A percentile compares a stretch with the other conserved stretches of the same genome.
These are phyloP conservation scores for Paraphaeosphaeria sporulosa DNA, from an alignment of 2,329 filamentous ascomycete genomes.

Conservation along the genomic window DNA sequence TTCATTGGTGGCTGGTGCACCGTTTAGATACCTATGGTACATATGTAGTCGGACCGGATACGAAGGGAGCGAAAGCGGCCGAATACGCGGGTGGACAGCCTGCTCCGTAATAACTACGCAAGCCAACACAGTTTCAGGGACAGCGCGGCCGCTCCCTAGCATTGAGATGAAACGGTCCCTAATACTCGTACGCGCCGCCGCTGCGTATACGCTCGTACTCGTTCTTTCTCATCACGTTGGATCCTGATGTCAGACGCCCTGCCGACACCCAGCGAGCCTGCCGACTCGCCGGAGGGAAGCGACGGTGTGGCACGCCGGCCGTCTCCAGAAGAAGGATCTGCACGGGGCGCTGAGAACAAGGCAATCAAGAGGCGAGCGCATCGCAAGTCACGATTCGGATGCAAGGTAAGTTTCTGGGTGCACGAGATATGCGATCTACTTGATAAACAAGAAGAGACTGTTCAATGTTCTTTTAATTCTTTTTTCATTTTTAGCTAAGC, in stretches of 20 bases:
- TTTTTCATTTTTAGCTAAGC: background rate
- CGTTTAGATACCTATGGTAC: no score
- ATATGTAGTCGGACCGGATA: conserved; percentile 6
- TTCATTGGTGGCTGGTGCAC: background rate
- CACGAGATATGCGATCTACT: no score
- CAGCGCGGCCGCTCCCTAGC: conserved; percentile 7
- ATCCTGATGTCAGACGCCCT: background rate
- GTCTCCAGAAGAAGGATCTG: background rate
- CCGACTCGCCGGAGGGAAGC: conserved; percentile 3
- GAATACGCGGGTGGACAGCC: conserved; percentile 1
- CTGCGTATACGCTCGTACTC: conserved; percentile 17
- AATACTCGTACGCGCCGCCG: background rate
- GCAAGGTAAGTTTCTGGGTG: conserved; percentile 12
- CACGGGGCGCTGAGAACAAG: conserved; percentile 10
- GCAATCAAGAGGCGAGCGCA: conserved; percentile 31
- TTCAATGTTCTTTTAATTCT: no score
- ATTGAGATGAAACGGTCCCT: background rate
- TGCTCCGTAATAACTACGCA: conserved; percentile 7
- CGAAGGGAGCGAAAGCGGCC: background rate
- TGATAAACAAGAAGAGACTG: no score
- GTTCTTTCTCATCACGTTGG: background rate
- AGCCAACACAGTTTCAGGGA: background rate
- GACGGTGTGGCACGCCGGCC: background rate
- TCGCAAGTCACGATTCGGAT: conserved; percentile 39
- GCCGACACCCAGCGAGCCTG: conserved; percentile 2